Evolutionary conservation across 495 filamentous ascomycete species (phyloP).

Genomic region (Cenococcum geophilum): DNA sequence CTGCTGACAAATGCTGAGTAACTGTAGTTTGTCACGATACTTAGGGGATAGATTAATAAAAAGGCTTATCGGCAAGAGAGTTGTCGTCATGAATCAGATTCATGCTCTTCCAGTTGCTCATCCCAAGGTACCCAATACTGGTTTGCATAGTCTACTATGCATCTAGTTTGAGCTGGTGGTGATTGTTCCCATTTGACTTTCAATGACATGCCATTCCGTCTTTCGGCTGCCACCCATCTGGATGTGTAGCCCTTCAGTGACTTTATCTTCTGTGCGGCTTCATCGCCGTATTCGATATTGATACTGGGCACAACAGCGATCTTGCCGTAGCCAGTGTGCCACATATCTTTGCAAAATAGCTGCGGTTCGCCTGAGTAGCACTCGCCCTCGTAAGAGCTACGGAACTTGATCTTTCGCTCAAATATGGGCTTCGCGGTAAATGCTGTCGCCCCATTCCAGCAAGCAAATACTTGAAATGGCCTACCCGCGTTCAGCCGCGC

Average conservation of each 20-base stretch:
- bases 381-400: slow-evolving; percentile 36
- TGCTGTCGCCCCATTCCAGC: slow-evolving; percentile 48
- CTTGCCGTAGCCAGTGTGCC: slow-evolving; percentile 42
- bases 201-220: background rate
- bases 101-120: slow-evolving; percentile 9
- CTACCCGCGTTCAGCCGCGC: slow-evolving; percentile 28
- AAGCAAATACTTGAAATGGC: slow-evolving; percentile 51
- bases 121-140: slow-evolving; percentile 17
- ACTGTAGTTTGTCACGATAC: background rate
- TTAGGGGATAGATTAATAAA: too few species aligned
- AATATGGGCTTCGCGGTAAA: slow-evolving; percentile 38
- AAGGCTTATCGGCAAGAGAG: too few species aligned
- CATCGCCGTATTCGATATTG: slow-evolving; percentile 45
- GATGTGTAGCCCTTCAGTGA: slow-evolving; percentile 40
- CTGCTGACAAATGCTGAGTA: slow-evolving; percentile 1
- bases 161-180: slow-evolving; percentile 33
- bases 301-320: slow-evolving; percentile 48
- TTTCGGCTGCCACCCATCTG: slow-evolving; percentile 25
- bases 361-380: slow-evolving; percentile 46
- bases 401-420: slow-evolving; percentile 38
- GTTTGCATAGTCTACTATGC: slow-evolving; percentile 17
- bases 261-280: slow-evolving; percentile 40
- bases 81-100: background rate
- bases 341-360: slow-evolving; percentile 48
- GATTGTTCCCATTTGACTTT: slow-evolving; percentile 32